Evolutionary conservation across 805 yeast species (phyloP), one percentile per base, ranked within the genome.

Genomic region (Zygotorulaspora sp.): DNA sequence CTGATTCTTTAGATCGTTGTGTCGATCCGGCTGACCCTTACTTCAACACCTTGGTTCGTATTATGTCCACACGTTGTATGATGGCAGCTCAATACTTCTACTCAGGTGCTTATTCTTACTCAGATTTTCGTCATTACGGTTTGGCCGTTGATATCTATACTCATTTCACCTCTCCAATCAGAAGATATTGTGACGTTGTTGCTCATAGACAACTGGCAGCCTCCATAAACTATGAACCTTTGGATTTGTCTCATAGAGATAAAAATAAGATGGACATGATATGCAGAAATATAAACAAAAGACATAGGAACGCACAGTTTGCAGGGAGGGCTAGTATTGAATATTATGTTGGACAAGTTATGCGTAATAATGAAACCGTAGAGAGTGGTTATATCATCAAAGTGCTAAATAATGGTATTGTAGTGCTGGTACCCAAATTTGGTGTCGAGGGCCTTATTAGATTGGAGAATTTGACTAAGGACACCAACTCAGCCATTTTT

Each of bases 301-400:
- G 96, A 50, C 99, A 92, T 62, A 78, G 98, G 64, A 92, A 92
- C 59, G 98, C 98, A 0, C 99, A 92, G 65, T 85, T 90, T 70
- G 99, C 99, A 2, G 99, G 98, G 25, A 76, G 99, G 58, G 97
- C 98, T 14, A 84, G 95, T 58, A 86, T 92, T 44, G 98, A 92
- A 61, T 92, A 92, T 65, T 92, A 86, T 56, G 98, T 92, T 34
- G 99, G 99, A 6, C 97, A 92, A 67, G 96, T 90, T 28, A 83
- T 92, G 84, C 84, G 86, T 60, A 80, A 80, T 57, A 80, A 80
- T 51, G 88, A 85, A 55, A 69, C 83, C 24, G 70, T 70, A 11
- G 95, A 86, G 58, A 88, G 86, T 47, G 98, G 97, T 7, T 89
- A 86, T 53, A 81, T 89, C 19, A 88, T 90, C 55, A 84, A 86